Conservation (phyloP, 441 rosid genomes). For the Adansonia grandidieri region DNA sequence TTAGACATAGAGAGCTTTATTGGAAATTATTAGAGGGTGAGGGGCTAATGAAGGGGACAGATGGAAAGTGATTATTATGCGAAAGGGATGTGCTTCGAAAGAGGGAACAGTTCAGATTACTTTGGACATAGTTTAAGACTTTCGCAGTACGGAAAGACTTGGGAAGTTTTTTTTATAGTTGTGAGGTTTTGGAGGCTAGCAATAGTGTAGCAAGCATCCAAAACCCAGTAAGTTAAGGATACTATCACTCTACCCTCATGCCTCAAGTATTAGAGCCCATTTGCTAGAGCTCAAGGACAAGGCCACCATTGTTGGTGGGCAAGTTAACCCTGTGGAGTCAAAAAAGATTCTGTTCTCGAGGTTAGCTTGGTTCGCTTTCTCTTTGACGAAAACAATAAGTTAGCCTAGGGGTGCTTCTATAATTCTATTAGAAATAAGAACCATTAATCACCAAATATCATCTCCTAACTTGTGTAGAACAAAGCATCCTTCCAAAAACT, state of each 20-base stretch:
- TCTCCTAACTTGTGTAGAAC: too few species aligned
- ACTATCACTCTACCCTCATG: neutral
- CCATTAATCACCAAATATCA: too few species aligned
- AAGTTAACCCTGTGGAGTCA: neutral
- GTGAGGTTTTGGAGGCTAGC: neutral
- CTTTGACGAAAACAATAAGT: neutral
- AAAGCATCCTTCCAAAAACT: too few species aligned
- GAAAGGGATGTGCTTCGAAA: neutral
- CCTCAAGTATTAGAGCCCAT: neutral
- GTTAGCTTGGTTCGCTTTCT: neutral
- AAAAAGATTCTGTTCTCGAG: neutral
- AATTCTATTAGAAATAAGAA: too few species aligned
- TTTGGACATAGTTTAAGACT: neutral
- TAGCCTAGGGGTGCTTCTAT: neutral
- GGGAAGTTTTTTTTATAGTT: neutral
- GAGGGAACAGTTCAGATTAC: neutral
- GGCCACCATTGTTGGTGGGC: neutral
- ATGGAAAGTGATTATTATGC: conserved; percentile 25
- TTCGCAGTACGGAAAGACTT: conserved; percentile 9
- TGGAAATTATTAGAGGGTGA: conserved; percentile 15
- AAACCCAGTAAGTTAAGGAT: neutral
- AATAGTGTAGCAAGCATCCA: neutral
- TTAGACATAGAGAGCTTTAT: neutral
- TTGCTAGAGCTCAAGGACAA: neutral
- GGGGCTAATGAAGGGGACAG: conserved; percentile 24